phyloP scores from a whole-genome alignment of 208 protist genomes.

The Leishmania guyanensis region DNA sequence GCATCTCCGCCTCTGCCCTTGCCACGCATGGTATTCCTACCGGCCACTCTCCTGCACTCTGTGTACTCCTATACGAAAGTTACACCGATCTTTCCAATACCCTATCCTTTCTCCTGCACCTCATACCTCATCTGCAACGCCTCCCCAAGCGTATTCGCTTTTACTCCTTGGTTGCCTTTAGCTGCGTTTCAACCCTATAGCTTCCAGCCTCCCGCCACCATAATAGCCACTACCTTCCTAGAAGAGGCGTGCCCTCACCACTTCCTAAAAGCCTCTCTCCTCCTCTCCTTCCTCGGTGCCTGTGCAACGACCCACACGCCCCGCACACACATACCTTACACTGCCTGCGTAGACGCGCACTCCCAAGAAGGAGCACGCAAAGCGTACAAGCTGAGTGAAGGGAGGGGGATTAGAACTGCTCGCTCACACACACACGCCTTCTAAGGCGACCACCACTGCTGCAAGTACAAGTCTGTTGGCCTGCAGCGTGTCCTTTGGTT shows the following conservation, averaged over 20 bases:
- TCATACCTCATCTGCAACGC: background rate
- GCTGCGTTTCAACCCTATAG: background rate
- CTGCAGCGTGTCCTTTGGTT: background rate
- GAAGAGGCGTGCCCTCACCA: constrained; percentile 2
- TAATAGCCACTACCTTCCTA: background rate
- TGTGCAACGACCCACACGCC: background rate
- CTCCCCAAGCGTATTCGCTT: background rate
- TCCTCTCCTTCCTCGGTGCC: constrained; percentile 1
- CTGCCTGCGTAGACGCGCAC: background rate
- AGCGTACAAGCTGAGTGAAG: background rate
- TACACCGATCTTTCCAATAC: background rate
- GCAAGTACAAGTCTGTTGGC: background rate
- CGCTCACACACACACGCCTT: background rate
- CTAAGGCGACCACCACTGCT: background rate
- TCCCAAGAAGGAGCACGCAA: background rate
- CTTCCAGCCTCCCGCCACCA: background rate
- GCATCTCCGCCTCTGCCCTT: background rate
- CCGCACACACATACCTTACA: background rate
- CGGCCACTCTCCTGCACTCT: background rate
- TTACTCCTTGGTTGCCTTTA: background rate
- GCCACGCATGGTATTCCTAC: background rate
- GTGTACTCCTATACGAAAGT: background rate
- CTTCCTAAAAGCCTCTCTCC: background rate
- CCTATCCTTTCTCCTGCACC: background rate
- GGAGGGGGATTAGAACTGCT: background rate